Evolutionary conservation across 768 basidiomycete species (phyloP).

Genomic region (Fomitopsis serialis): DNA sequence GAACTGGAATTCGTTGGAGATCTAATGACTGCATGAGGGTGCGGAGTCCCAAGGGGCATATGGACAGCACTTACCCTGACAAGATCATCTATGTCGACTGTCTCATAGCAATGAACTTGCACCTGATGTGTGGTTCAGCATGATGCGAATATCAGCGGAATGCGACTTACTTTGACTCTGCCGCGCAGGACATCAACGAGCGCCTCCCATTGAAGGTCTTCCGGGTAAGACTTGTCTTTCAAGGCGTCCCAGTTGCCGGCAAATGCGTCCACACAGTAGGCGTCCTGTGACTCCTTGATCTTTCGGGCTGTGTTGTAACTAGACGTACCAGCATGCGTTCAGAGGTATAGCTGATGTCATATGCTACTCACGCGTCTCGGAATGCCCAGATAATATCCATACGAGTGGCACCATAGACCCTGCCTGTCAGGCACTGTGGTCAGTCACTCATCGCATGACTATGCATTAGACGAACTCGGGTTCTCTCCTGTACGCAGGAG

Average conservation of each 20-base stretch:
- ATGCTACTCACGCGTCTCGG: constrained; percentile 41
- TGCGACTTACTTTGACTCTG: constrained; percentile 53
- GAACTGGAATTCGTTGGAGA: constrained; percentile 89
- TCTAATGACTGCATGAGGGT: background rate
- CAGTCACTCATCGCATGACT: background rate
- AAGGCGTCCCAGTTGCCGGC: constrained; percentile 43
- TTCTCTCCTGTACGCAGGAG: constrained; percentile 55
- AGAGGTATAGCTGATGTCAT: background rate
- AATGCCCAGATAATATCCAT: constrained; percentile 72
- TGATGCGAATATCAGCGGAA: background rate
- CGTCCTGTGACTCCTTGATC: constrained; percentile 64
- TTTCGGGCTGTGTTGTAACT: constrained; percentile 59
- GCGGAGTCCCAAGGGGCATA: too few species aligned
- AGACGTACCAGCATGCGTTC: background rate
- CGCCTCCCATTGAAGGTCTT: constrained; percentile 73
- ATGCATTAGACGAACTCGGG: constrained; percentile 30
- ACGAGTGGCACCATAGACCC: constrained; percentile 30
- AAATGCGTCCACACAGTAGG: constrained; percentile 50
- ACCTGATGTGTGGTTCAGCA: constrained; percentile 30
- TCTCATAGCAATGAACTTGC: constrained; percentile 57
- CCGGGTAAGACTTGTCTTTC: constrained; percentile 46
- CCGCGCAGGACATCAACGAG: constrained; percentile 76
- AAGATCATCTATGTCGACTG: constrained; percentile 54
- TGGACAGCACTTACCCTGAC: constrained; percentile 23
- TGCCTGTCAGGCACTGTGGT: constrained; percentile 4